Evolutionary conservation across 441 rosid genomes (phyloP), one percentile per base, ranked within the genome.

Genomic region (Brassica balearica): DNA sequence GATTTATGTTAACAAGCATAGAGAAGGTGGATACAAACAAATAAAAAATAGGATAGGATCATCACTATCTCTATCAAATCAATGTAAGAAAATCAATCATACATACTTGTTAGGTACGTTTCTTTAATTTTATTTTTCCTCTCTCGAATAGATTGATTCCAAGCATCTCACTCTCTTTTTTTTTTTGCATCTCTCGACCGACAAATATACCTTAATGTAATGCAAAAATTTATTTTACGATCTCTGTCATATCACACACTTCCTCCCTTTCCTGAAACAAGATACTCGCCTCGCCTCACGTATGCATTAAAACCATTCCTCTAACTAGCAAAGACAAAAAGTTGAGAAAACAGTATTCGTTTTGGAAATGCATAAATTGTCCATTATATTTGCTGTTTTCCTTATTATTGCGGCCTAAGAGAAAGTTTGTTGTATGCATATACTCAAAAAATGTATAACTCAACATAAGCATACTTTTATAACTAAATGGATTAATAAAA

Each of bases 41-140:
- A 65, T 58, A 43, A 17, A 70, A 68, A n/a, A 77, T 12, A 71
- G 59, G 19, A 58, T 15, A 19, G 58, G 64, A 79, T 73, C 74
- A 68, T 8, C 69, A 72, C 73, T 73, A 78, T 68, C 82, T 62
- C 82, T 68, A 68, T 79, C 81, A 67, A 41, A 72, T 78, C 65
- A 62, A 51, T 25, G 14, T 51, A 77, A 79, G 74, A 61, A 60
- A 68, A 73, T 19, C 82, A 73, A 78, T 73, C 82, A 78, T 73
- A 38, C 58, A 34, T 51, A 48, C 59, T 73, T 19, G 74, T 78
- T 73, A 51, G 78, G 70, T 68, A 78, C 70, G 74, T 79, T 68
- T 73, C 65, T 68, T 68, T 68, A 8, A 36, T 68, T 62, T 11
- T 3, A 23, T 25, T 53, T 65, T 17, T 0, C 6, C 20, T 32